Evolutionary conservation across 495 filamentous ascomycete genomes (phyloP).

Genomic region (Penicillium turbatum): DNA sequence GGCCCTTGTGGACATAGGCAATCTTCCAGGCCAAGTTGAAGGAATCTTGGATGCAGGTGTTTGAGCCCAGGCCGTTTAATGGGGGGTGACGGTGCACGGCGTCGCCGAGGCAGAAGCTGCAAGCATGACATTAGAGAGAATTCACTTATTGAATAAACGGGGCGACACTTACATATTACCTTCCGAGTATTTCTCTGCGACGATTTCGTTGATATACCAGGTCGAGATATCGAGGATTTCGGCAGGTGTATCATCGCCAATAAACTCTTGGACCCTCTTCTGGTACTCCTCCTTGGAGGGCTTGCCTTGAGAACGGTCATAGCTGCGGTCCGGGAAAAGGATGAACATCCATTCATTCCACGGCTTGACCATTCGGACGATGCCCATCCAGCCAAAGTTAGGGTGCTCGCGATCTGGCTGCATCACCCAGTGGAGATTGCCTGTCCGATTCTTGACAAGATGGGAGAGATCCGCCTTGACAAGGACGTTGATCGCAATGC

Average conservation of each 20-base stretch:
- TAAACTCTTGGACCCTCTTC: constrained; percentile 39
- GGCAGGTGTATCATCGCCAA: constrained; percentile 45
- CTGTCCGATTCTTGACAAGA: constrained; percentile 43
- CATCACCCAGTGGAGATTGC: constrained; percentile 56
- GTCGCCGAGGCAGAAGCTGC: constrained; percentile 49
- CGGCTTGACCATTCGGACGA: constrained; percentile 51
- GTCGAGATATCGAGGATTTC: constrained; percentile 44
- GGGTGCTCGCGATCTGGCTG: constrained; percentile 43
- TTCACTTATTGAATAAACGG: neutral
- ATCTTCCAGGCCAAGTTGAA: constrained; percentile 57
- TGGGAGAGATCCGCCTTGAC: constrained; percentile 51
- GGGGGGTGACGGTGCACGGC: constrained; percentile 52
- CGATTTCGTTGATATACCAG: constrained; percentile 52
- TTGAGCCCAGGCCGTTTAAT: constrained; percentile 48
- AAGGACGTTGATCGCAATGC: constrained; percentile 51
- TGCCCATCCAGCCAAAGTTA: constrained; percentile 36
- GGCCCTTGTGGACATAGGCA: constrained; percentile 42
- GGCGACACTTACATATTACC: constrained; percentile 25
- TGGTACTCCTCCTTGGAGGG: constrained; percentile 41
- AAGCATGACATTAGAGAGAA: constrained; percentile 8
- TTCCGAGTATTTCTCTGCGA: constrained; percentile 43
- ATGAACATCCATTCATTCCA: constrained; percentile 58
- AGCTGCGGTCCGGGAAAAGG: constrained; percentile 38
- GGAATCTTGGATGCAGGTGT: constrained; percentile 53
- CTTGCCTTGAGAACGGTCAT: constrained; percentile 22